Conservation (phyloP, 2,329 filamentous ascomycete genomes). For the Xylaria sp. region DNA sequence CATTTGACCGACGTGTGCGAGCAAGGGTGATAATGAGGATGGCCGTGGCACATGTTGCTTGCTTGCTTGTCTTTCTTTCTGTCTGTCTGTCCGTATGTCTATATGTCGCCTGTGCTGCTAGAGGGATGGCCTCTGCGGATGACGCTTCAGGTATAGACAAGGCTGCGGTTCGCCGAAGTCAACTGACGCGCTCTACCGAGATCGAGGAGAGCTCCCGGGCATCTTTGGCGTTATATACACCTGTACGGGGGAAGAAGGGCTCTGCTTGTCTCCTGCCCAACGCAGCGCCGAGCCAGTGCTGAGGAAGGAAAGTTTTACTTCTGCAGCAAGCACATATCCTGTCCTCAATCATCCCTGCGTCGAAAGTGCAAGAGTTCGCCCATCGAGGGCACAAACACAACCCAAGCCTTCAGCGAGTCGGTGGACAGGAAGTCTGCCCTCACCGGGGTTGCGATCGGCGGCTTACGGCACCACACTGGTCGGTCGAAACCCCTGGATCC, state of each 20-base stretch:
- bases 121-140: not conserved
- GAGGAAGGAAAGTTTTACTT: slow-evolving; percentile 8
- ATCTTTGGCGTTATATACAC: slow-evolving; percentile 20
- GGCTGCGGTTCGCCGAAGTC: slow-evolving; percentile 9
- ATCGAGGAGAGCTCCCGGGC: slow-evolving; percentile 10
- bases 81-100: too few species aligned
- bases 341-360: slow-evolving; percentile 31
- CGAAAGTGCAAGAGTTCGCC: slow-evolving; percentile 16
- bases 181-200: not conserved
- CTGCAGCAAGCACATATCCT: slow-evolving; percentile 20
- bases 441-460: slow-evolving; percentile 23
- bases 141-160: slow-evolving; percentile 10
- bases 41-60: slow-evolving; percentile 58
- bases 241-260: slow-evolving; percentile 9
- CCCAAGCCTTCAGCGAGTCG: slow-evolving; percentile 23
- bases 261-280: slow-evolving; percentile 22
- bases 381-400: slow-evolving; percentile 21
- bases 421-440: slow-evolving; percentile 15
- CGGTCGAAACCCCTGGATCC: slow-evolving; percentile 15
- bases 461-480: slow-evolving; percentile 19
- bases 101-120: slow-evolving; percentile 6
- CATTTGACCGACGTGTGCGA: slow-evolving; percentile 58
- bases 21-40: slow-evolving; percentile 56
- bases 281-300: slow-evolving; percentile 3
- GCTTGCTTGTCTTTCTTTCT: too few species aligned